Conservation (phyloP, 2,329 filamentous ascomycete genomes). For the Ophiostoma australiae region DNA sequence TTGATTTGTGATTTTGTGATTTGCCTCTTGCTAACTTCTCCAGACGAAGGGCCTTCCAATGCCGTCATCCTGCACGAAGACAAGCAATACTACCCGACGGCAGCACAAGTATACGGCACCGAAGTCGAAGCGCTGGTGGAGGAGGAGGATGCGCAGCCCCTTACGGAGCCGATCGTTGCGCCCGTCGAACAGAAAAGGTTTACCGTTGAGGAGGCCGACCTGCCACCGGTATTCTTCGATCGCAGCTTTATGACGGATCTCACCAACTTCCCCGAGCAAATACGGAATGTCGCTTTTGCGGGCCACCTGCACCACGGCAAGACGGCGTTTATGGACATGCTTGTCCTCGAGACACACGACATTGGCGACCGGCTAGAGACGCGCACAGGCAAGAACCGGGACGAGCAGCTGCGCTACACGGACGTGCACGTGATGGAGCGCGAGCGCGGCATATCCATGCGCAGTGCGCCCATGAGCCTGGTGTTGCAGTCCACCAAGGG, state of each 20-base stretch:
- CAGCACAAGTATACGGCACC: slow-evolving; percentile 86
- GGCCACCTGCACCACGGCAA: slow-evolving; percentile 97
- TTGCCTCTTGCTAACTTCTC: not conserved
- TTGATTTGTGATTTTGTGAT: too few relatives aligned
- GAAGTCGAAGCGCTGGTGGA: slow-evolving; percentile 95
- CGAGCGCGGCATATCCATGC: slow-evolving; percentile 85
- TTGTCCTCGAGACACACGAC: slow-evolving; percentile 92
- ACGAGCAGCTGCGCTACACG: slow-evolving; percentile 91
- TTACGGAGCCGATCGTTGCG: slow-evolving; percentile 88
- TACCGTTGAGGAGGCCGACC: slow-evolving; percentile 82
- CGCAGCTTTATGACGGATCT: slow-evolving; percentile 90
- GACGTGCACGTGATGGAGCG: slow-evolving; percentile 86
- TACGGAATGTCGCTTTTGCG: slow-evolving; percentile 83
- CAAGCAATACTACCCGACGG: slow-evolving; percentile 99
- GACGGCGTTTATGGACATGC: slow-evolving; percentile 97
- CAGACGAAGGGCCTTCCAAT: slow-evolving; percentile 82
- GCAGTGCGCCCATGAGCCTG: slow-evolving; percentile 89
- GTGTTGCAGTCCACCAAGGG: slow-evolving; percentile 82
- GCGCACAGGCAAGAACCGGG: slow-evolving; percentile 71
- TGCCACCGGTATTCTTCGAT: slow-evolving; percentile 83
- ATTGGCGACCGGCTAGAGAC: slow-evolving; percentile 73
- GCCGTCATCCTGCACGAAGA: slow-evolving; percentile 98
- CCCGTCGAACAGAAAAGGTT: slow-evolving; percentile 95
- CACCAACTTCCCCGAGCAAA: slow-evolving; percentile 93
- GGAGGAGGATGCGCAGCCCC: slow-evolving; percentile 91